Evolutionary conservation across 2,329 filamentous ascomycete species (phyloP), one percentile per base, ranked within the genome.

Genomic region (Colletotrichum graminicola): DNA sequence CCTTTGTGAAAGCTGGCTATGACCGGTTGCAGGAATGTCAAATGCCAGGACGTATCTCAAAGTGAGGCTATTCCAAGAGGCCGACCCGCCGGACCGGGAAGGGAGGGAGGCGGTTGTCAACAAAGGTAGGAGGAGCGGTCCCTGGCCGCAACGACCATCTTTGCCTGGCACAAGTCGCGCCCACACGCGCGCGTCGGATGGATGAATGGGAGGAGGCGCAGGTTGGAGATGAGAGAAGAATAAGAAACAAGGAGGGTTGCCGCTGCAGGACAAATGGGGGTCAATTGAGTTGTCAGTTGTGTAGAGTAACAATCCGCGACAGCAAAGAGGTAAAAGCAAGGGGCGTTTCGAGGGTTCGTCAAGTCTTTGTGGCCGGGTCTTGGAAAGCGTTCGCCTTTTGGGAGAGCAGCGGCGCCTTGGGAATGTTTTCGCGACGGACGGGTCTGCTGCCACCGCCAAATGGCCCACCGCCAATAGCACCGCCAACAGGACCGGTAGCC

Each of bases 381-480:
- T 41, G 65, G 59, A 26, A 26, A 66, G 51, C 41, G 61, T 57
- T 70, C 36, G 63, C 36, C 60, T 66, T 55, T 66, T 49, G 12
- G 36, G 36, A 39, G 36, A 39, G 36, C 36, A 39, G n/a, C 36
- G 36, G 11, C 62, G 26, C 54, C 49, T 49, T 39, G 45, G 67
- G 60, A 66, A 71, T 72, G 70, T 72, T 72, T 72, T 72, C 70
- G 61, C 70, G 70, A 72, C 70, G 49, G 70, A 72, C 70, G 49
- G 62, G 4, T n/a, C n/a, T n/a, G n/a, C 29, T 41, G 26, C 41
- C 62, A 65, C 36, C 41, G 60, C 59, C 66, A 57, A 10, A 43
- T 14, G 16, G 41, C 36, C 36, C 12, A 59, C 59, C 65, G 68
- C 68, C 59, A 32, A 54, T 29, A 26, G 23, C 62, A 39, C 57